Base-by-base conservation (phyloP, 139 green algal species). In the Chlorella sp. region DNA sequence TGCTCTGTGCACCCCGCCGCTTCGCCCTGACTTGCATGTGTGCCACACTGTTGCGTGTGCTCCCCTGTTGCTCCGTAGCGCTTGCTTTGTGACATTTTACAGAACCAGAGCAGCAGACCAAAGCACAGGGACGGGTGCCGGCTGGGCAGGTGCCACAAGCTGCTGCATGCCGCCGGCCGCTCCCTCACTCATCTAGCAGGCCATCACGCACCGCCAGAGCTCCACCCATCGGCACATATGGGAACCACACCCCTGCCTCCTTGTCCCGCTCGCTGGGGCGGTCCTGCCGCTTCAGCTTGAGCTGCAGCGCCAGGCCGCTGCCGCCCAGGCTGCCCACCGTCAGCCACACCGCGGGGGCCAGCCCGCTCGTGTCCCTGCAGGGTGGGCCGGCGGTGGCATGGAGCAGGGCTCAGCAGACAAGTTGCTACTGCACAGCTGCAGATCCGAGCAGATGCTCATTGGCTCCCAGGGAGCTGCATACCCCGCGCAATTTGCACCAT, bases 211-310 rank as follows among this genome's bases (percentile, higher is more conserved):
- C 76, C 1, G 93, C 93, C 34, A 96, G 86, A 0, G 91, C 93
- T 8, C 93, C 93, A 1, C 90, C 93, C 13, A 92, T 86, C 0
- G 89, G 88, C 44, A 94, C 87, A 74, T 95, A 96, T 4, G 87
- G 85, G 69, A 91, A 94, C 93, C 93, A 96, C 17, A 86, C 82
- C 26, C 94, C 93, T 6, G 73, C 73, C 14, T 82, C 58, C 20
- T 72, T 86, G 77, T 96, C 93, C 32, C 92, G 78, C 82, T 94
- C 88, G 68, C 81, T 84, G 1, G 89, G 83, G 80, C 87, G 90
- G 38, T 90, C 90, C n/a, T 83, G 67, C 19, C 87, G 88, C 65
- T 90, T 90, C 40, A 94, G 85, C 70, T 90, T 91, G 17, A 95
- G 85, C 86, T 93, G 90, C 54, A 93, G 58, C 38, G 85, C 88